Percentiles rank a stretch among this genome's conserved stretches.
Conservation (phyloP, 1,284 basidiomycete genomes). For the Meripilus lineatus region DNA sequence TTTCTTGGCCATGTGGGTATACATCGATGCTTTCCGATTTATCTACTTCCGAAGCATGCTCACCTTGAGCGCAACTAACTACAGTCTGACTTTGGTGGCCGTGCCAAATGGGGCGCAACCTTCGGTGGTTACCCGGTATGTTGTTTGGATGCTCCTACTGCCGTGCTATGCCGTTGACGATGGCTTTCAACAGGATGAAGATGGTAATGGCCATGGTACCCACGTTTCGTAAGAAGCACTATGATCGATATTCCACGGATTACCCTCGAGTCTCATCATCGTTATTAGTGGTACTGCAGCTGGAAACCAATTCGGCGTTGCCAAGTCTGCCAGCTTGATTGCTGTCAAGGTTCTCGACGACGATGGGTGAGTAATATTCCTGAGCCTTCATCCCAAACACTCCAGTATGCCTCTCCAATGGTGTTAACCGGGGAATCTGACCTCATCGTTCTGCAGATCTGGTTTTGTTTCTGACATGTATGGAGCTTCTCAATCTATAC, state of each 20-base stretch:
- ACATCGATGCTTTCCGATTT: neutral
- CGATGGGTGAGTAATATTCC: slow-evolving; percentile 37
- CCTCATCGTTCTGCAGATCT: slow-evolving; percentile 41
- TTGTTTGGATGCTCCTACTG: neutral
- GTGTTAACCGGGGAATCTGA: slow-evolving; percentile 40
- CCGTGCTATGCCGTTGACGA: neutral
- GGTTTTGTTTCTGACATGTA: slow-evolving; percentile 19
- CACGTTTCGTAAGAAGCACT: slow-evolving; percentile 31
- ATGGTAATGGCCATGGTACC: slow-evolving; percentile 53
- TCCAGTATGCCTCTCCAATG: too few species aligned
- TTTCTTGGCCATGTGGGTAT: slow-evolving; percentile 49
- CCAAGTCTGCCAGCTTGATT: slow-evolving; percentile 61
- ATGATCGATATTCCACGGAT: slow-evolving; percentile 1
- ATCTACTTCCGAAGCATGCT: neutral
- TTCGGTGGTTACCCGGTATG: slow-evolving; percentile 24
- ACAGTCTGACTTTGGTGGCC: slow-evolving; percentile 59
- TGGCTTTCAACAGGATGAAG: slow-evolving; percentile 40
- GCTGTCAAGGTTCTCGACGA: slow-evolving; percentile 74
- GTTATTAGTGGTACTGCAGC: slow-evolving; percentile 47
- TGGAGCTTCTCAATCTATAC: slow-evolving; percentile 1
- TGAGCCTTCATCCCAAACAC: too few species aligned
- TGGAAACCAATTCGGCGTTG: slow-evolving; percentile 61
- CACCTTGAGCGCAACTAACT: neutral
- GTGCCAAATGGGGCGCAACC: slow-evolving; percentile 63
- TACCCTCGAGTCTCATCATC: slow-evolving; percentile 27